Evolutionary conservation across 768 basidiomycete genomes (phyloP).

Genomic region (Lactarius sp.): DNA sequence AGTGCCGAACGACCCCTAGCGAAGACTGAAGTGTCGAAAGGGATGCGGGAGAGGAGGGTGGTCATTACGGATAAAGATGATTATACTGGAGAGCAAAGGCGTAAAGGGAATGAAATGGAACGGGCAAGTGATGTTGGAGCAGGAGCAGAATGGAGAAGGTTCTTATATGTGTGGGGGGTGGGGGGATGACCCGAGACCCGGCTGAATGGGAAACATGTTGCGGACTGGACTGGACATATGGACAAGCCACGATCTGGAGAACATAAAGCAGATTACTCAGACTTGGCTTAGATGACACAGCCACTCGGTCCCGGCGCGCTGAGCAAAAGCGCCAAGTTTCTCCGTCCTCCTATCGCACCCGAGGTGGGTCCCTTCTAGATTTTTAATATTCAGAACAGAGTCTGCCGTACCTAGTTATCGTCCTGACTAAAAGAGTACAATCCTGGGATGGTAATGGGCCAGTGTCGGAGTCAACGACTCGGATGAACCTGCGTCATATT

Average conservation of each 20-base stretch:
- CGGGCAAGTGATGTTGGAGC: not conserved
- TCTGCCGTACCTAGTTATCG: no score
- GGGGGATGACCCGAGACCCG: slow-evolving; percentile 2
- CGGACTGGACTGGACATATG: no score
- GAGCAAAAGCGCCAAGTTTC: no score
- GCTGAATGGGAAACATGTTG: not conserved
- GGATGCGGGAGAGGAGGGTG: slow-evolving; percentile 14
- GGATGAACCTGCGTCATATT: no score
- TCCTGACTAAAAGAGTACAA: no score
- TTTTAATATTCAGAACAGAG: no score
- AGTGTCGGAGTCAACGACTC: no score
- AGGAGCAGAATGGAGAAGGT: not conserved
- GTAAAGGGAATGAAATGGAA: not conserved
- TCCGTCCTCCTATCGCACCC: not conserved
- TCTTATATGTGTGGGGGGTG: not conserved
- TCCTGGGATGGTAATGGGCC: no score
- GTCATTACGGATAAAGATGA: slow-evolving; percentile 2
- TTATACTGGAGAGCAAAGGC: not conserved
- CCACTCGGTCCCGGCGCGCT: not conserved
- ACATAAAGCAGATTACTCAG: not conserved
- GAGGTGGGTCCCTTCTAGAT: no score
- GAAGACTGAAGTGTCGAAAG: slow-evolving; percentile 12
- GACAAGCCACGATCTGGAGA: no score
- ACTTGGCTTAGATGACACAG: no score
- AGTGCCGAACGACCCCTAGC: slow-evolving; percentile 1